phyloP scores from a whole-genome alignment of 371 early-diverging fungal species.

The Apophysomyces elegans region DNA sequence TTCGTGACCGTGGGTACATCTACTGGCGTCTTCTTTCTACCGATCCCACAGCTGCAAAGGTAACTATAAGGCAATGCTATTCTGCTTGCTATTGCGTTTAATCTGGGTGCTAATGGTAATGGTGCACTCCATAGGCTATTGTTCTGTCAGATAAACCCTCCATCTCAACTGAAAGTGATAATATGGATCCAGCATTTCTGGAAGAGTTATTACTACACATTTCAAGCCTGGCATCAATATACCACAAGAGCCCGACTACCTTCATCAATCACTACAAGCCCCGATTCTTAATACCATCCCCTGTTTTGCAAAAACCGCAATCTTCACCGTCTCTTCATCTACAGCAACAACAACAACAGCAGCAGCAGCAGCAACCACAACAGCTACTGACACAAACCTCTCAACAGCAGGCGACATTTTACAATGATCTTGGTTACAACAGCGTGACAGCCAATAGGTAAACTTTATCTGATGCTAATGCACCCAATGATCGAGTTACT shows the following conservation, averaged over 20 bases:
- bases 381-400: conserved; percentile 1
- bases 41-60: conserved; percentile 79
- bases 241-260: conserved; percentile 88
- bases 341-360: conserved; percentile 18
- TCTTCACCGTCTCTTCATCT: conserved; percentile 13
- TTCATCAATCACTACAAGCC: conserved; percentile 71
- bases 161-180: conserved; percentile 86
- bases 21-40: conserved; percentile 97
- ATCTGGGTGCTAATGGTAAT: neutral
- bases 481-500: too few species aligned
- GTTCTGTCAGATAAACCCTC: conserved; percentile 92
- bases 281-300: conserved; percentile 61
- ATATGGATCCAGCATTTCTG: conserved; percentile 77
- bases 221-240: conserved; percentile 88
- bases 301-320: conserved; percentile 43
- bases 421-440: conserved; percentile 29
- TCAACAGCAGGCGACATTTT: conserved; percentile 15
- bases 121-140: conserved; percentile 46
- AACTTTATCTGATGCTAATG: neutral
- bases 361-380: conserved; percentile 18
- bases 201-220: conserved; percentile 91
- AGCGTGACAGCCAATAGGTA: conserved; percentile 31
- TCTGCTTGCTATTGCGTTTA: neutral
- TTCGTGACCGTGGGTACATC: conserved; percentile 96
- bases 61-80: conserved; percentile 11